These are phyloP conservation scores for Boletus vermiculosoides DNA, from an alignment of 768 basidiomycete species.

Conservation along the genomic window DNA sequence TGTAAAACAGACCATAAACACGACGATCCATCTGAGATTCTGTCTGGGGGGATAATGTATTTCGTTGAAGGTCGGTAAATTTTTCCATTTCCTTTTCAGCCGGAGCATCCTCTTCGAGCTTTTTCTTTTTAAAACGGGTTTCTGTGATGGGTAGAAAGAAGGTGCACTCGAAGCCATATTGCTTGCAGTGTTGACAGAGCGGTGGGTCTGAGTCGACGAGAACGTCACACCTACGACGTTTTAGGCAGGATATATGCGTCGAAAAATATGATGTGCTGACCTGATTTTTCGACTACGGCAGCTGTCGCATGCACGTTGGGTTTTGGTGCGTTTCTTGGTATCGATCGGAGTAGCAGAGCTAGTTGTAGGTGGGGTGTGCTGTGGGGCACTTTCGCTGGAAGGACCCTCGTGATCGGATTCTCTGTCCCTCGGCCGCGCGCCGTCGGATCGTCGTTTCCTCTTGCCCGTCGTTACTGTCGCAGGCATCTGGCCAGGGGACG, in stretches of 20 bases:
- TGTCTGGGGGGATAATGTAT: slow-evolving; percentile 44
- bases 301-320: slow-evolving; percentile 88
- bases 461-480: slow-evolving; percentile 41
- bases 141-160: slow-evolving; percentile 99
- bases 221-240: slow-evolving; percentile 67
- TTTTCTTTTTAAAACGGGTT: slow-evolving; percentile 98
- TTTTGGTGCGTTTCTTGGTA: slow-evolving; percentile 87
- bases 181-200: slow-evolving; percentile 91
- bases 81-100: slow-evolving; percentile 38
- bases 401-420: slow-evolving; percentile 62
- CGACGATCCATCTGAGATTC: slow-evolving; percentile 57
- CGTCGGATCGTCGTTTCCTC: slow-evolving; percentile 59
- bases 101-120: slow-evolving; percentile 66
- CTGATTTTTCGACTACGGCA: slow-evolving; percentile 91
- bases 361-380: slow-evolving; percentile 32
- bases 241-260: slow-evolving; percentile 14
- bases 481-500: slow-evolving; percentile 35
- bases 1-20: slow-evolving; percentile 54
- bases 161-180: slow-evolving; percentile 91
- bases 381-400: slow-evolving; percentile 44
- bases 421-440: slow-evolving; percentile 43
- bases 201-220: slow-evolving; percentile 75
- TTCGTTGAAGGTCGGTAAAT: slow-evolving; percentile 27
- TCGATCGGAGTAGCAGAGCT: slow-evolving; percentile 43
- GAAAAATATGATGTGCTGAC: slow-evolving; percentile 30